Evolutionary conservation across 1,139 yeast genomes (phyloP).

Genomic region (Pichia inconspicua): DNA sequence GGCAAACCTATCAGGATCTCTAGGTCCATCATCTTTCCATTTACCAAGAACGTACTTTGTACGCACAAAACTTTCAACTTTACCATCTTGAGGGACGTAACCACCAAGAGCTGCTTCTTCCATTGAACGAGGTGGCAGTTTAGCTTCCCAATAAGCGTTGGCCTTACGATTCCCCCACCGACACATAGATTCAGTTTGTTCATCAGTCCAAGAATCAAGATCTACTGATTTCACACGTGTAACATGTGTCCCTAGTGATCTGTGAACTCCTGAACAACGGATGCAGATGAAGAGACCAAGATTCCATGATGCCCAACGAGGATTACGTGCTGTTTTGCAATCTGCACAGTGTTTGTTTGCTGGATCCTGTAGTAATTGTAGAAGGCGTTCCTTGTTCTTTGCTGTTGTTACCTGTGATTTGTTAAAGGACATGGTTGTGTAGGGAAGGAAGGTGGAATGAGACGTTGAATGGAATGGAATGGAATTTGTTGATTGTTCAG

Average conservation of each 20-base stretch:
- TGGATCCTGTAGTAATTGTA: constrained; percentile 54
- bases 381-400: constrained; percentile 28
- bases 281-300: constrained; percentile 90
- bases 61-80: constrained; percentile 80
- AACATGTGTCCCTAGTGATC: constrained; percentile 93
- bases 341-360: constrained; percentile 81
- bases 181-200: constrained; percentile 75
- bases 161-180: constrained; percentile 82
- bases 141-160: constrained; percentile 75
- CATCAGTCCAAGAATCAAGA: constrained; percentile 94
- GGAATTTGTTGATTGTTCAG: too few relatives aligned
- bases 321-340: constrained; percentile 82
- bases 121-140: constrained; percentile 39
- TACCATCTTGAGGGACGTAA: constrained; percentile 76
- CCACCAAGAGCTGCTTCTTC: constrained; percentile 25
- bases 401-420: constrained; percentile 11
- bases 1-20: constrained; percentile 25
- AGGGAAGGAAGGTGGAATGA: too few relatives aligned
- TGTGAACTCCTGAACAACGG: constrained; percentile 88
- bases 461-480: too few relatives aligned
- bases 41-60: constrained; percentile 87
- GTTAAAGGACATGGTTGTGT: constrained; percentile 9
- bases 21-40: constrained; percentile 74
- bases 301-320: constrained; percentile 98
- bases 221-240: constrained; percentile 84